Evolutionary conservation across 768 basidiomycete species (phyloP), one percentile per base, ranked within the genome.

Genomic region (Tricholoma bakamatsutake): DNA sequence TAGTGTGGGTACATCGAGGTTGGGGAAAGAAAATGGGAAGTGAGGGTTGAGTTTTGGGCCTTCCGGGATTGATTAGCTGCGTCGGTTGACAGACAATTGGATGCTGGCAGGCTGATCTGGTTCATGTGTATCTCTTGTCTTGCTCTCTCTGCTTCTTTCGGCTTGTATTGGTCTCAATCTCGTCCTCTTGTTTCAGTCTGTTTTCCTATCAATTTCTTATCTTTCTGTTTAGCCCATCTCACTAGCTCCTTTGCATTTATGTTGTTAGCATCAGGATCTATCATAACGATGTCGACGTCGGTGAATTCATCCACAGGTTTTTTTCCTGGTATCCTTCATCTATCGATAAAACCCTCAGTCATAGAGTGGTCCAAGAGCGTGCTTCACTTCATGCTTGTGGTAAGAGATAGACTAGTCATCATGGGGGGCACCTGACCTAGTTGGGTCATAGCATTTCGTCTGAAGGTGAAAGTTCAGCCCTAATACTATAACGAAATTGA

Each of bases 21-120:
- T 63, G 45, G 63, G 59, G 42, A 69, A 68, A 55, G 68, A 72
- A 55, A 72, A 72, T 57, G 71, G 71, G 48, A 70, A 67, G 37
- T 70, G 55, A 59, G 37, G 12, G 21, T 27, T 35, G 43, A 24
- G 1, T 24, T 24, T n/a, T 54, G 37, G 37, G 24, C 21, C n/a
- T 42, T 24, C 6, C 27, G 24, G 39, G 10, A 43, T 24, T 40
- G 15, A 11, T 52, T 15, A 27, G 50, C 49, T 30, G 24, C 34
- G 15, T 45, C 17, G 48, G 13, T 43, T 11, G 49, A 27, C 33
- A 39, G 52, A 48, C n/a, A 5, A 33, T 12, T 27, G 40, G n/a
- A 35, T 53, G 27, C 13, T 10, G 17, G 17, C 18, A 13, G 24
- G 21, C 15, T 27, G 27, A 18, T 21, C 21, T 3, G 33, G 34